Percentiles rank a stretch among this genome's conserved stretches.
Evolutionary conservation across 2,329 filamentous ascomycete species (phyloP).

Genomic region (Remersonia thermophila): DNA sequence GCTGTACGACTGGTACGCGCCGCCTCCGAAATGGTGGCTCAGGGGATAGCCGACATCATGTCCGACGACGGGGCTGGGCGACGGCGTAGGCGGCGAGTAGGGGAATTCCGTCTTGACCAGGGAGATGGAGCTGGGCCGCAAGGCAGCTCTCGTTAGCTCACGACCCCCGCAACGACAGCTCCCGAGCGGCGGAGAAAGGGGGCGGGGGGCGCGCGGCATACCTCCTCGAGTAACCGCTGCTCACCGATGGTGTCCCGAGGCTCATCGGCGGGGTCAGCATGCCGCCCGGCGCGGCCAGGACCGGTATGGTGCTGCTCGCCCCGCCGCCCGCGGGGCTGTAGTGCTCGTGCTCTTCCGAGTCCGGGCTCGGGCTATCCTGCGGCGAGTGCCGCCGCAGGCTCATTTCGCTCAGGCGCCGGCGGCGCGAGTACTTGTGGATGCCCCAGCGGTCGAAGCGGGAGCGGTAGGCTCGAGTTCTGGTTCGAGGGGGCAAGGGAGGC

Average conservation of each 20-base stretch:
- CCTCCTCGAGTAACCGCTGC: no score
- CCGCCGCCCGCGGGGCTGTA: no score
- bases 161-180: no score
- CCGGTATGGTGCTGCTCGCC: no score
- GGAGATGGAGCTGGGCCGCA: not conserved
- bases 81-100: constrained; percentile 2
- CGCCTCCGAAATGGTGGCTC: constrained; percentile 2
- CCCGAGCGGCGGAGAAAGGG: no score
- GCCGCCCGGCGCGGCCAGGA: no score
- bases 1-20: no score
- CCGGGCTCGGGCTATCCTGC: no score
- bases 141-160: not conserved
- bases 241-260: no score
- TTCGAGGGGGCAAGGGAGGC: not conserved
- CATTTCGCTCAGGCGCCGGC: constrained; percentile 2
- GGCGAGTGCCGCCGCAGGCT: no score
- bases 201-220: no score
- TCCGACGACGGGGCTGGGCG: not conserved
- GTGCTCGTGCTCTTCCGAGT: not conserved
- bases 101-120: constrained; percentile 3
- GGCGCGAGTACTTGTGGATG: constrained; percentile 34
- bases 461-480: constrained; percentile 32
- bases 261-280: no score
- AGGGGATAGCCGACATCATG: constrained; percentile 1
- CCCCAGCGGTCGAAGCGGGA: constrained; percentile 36